Conservation (phyloP, 495 filamentous ascomycete genomes). For the Penicillium crystallinum region DNA sequence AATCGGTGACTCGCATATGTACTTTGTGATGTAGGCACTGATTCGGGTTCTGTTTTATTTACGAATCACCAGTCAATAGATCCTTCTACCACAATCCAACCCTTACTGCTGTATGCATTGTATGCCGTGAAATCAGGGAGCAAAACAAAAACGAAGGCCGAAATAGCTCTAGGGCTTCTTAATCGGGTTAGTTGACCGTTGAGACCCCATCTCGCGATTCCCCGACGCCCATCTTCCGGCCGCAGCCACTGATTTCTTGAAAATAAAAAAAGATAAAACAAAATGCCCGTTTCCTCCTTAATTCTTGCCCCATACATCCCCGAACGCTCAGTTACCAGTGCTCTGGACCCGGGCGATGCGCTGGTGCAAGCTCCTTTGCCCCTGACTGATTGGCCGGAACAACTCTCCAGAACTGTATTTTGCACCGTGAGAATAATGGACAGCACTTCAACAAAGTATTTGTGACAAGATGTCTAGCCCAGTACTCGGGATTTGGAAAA, state of each 20-base stretch:
- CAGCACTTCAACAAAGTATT: no score
- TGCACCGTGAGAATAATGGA: no score
- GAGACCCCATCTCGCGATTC: neutral
- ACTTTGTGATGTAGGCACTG: no score
- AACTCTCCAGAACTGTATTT: no score
- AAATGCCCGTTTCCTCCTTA: no score
- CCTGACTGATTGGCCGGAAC: neutral
- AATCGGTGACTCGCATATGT: neutral
- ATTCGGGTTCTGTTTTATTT: no score
- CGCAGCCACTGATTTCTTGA: no score
- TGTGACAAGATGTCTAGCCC: neutral
- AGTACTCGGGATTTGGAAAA: neutral
- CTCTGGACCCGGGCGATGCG: neutral
- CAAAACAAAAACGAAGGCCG: neutral
- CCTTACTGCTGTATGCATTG: neutral
- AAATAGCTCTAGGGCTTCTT: neutral
- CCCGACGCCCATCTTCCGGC: neutral
- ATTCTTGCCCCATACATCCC: no score
- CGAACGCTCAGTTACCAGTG: conserved; percentile 2
- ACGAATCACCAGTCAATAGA: no score
- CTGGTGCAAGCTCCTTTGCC: conserved; percentile 2
- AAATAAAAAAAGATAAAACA: no score
- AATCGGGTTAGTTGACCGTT: conserved; percentile 21
- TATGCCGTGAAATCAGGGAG: neutral
- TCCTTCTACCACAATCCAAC: no score